Conservation (phyloP, 1,284 basidiomycete species). For the Apiotrichum siamense region DNA sequence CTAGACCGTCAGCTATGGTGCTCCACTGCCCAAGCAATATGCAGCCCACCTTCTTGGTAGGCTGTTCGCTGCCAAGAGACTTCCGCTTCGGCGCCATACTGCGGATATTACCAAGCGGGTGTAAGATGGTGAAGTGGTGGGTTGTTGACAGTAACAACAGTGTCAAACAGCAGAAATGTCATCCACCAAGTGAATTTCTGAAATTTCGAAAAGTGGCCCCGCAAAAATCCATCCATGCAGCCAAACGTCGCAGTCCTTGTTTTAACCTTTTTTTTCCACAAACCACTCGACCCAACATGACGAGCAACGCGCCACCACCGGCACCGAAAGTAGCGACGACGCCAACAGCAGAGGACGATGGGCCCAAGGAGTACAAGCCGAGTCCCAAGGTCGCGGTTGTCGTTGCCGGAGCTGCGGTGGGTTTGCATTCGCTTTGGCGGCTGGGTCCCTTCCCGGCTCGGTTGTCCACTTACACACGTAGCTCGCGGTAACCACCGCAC, state of each 20-base stretch:
- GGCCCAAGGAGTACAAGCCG: conserved; percentile 11
- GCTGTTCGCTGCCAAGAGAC: neutral
- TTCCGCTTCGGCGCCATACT: conserved; percentile 18
- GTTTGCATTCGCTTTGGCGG: conserved; percentile 6
- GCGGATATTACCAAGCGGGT: neutral
- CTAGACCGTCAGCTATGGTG: conserved; percentile 8
- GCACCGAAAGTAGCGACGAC: neutral
- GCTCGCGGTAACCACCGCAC: conserved; percentile 35
- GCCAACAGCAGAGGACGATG: neutral
- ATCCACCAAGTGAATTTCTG: neutral
- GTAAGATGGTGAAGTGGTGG: neutral
- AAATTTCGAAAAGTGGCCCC: conserved; percentile 15
- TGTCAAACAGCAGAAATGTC: no score
- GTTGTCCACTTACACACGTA: no score
- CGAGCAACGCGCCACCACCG: neutral
- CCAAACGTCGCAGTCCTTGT: neutral
- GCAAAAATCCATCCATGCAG: conserved; percentile 3
- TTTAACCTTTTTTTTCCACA: neutral
- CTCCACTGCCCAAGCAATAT: neutral
- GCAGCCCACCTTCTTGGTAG: conserved; percentile 13
- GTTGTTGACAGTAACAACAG: conserved; percentile 1
- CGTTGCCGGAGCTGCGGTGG: conserved; percentile 37
- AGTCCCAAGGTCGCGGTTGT: conserved; percentile 38
- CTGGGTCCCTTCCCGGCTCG: no score
- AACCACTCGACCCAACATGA: neutral